Evolutionary conservation across 208 protist genomes (phyloP).

Genomic region (Porcisia hertigi): DNA sequence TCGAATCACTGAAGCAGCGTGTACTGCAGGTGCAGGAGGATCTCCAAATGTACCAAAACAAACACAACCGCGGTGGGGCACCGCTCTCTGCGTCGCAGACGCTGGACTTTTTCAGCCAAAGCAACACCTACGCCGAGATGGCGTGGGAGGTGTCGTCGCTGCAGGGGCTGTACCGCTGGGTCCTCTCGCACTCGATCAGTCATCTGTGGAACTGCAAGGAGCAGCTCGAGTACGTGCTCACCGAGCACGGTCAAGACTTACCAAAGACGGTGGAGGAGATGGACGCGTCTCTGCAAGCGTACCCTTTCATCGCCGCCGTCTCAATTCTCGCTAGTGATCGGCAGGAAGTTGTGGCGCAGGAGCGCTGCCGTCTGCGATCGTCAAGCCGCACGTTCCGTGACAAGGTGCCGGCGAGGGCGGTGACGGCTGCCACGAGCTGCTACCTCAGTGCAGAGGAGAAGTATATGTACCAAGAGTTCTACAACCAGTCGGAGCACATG

Average conservation of each 20-base stretch:
- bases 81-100: constrained; percentile 35
- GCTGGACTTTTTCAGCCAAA: constrained; percentile 55
- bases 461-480: constrained; percentile 88
- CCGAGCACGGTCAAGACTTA: constrained; percentile 41
- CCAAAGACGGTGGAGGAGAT: constrained; percentile 57
- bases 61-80: constrained; percentile 5
- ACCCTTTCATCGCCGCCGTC: constrained; percentile 66
- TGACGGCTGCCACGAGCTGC: constrained; percentile 65
- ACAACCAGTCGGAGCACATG: constrained; percentile 84
- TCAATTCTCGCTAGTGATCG: constrained; percentile 71
- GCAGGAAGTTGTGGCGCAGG: constrained; percentile 57
- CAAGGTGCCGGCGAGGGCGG: constrained; percentile 44
- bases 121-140: constrained; percentile 59
- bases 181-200: constrained; percentile 77
- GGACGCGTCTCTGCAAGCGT: constrained; percentile 35
- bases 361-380: constrained; percentile 72
- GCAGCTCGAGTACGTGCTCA: constrained; percentile 80
- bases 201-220: constrained; percentile 71
- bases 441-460: constrained; percentile 82
- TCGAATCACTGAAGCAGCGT: constrained; percentile 47
- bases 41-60: constrained; percentile 36
- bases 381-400: constrained; percentile 70
- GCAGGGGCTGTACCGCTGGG: constrained; percentile 86
- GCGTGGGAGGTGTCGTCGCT: constrained; percentile 73
- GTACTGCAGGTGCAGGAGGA: constrained; percentile 64